These are phyloP conservation scores for Madurella fahalii DNA, from an alignment of 2,329 filamentous ascomycete genomes.

Conservation along the genomic window DNA sequence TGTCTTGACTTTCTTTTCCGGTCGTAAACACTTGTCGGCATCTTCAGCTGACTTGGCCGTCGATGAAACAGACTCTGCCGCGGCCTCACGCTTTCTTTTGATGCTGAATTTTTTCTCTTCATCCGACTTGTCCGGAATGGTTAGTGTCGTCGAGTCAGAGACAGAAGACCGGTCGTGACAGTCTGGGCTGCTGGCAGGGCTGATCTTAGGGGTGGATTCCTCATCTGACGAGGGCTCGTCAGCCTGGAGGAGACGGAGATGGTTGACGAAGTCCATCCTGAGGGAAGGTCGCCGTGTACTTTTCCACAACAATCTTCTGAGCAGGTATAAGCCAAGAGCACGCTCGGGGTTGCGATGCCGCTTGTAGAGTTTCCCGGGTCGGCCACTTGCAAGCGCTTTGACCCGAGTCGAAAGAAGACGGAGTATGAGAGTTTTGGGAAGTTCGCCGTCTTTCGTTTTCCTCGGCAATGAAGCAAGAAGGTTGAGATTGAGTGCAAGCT, in stretches of 20 bases:
- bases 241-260: constrained; percentile 10
- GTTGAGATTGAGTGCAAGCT: background rate
- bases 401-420: background rate
- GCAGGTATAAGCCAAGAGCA: constrained; percentile 7
- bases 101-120: constrained; percentile 1
- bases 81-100: constrained; percentile 5
- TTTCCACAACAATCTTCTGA: constrained; percentile 14
- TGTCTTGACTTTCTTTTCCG: background rate
- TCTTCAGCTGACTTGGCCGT: constrained; percentile 4
- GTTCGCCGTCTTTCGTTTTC: background rate
- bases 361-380: constrained; percentile 7
- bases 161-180: background rate
- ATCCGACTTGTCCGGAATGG: constrained; percentile 2
- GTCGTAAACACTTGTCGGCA: no score
- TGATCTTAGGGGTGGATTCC: constrained; percentile 4
- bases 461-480: background rate
- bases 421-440: constrained; percentile 1
- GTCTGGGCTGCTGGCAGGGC: background rate
- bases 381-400: background rate
- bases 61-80: background rate
- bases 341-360: constrained; percentile 11
- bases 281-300: constrained; percentile 3
- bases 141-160: constrained; percentile 1
- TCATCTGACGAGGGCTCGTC: constrained; percentile 15
- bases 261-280: constrained; percentile 10